phyloP scores from a whole-genome alignment of 345 rosid genomes.

The Salix arbutifolia region DNA sequence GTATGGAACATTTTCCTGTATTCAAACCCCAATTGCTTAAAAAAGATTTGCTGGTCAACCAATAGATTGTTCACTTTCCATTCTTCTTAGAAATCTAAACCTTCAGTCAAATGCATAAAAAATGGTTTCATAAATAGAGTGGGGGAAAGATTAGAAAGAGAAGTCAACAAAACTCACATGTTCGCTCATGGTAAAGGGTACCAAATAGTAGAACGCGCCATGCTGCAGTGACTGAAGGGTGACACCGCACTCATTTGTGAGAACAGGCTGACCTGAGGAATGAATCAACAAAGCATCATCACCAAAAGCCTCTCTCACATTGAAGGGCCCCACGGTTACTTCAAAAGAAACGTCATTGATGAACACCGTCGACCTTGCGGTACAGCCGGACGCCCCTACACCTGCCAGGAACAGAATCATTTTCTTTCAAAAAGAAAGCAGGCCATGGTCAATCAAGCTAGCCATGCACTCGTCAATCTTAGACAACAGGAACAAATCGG shows the following conservation, averaged over 20 bases:
- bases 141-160: background rate
- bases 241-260: conserved; percentile 77
- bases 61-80: background rate
- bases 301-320: conserved; percentile 83
- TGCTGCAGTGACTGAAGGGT: conserved; percentile 80
- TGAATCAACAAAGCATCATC: conserved; percentile 66
- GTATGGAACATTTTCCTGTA: background rate
- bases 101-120: background rate
- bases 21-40: background rate
- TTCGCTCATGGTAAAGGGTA: conserved; percentile 21
- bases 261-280: conserved; percentile 75
- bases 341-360: conserved; percentile 88
- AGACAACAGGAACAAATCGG: conserved; percentile 20
- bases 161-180: background rate
- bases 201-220: conserved; percentile 78
- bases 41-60: background rate
- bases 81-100: background rate
- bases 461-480: conserved; percentile 48
- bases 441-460: conserved; percentile 22
- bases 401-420: conserved; percentile 21
- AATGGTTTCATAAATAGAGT: background rate
- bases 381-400: conserved; percentile 23
- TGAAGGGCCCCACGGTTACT: conserved; percentile 62
- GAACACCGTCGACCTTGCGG: conserved; percentile 54
- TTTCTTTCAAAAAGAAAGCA: background rate